Base-by-base conservation (phyloP, 179 eudicot species). In the Nepenthes alata region DNA sequence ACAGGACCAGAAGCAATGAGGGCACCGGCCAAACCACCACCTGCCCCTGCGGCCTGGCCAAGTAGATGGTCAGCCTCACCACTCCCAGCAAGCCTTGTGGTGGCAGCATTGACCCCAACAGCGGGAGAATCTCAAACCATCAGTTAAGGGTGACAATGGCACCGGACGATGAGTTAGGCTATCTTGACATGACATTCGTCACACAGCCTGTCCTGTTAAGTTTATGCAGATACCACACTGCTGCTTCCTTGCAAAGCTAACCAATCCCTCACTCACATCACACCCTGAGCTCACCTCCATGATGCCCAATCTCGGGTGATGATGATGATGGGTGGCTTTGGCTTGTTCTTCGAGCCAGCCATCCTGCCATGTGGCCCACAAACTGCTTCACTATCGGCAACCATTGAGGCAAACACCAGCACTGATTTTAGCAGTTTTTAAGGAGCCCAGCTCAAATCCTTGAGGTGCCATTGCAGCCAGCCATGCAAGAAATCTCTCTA, bases 11-110 rank as follows among this genome's bases (percentile, higher is more conserved):
- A 71, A 38, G 79, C 75, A 53, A 75, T 64, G 49, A 75, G 75
- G 36, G 79, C 67, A 15, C 79, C 79, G 3, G 67, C 79, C 15
- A 75, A 44, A 74, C 75, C 35, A 75, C 75, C 6, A 75, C 79
- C 70, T 75, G 79, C n/a, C 79, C 79, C 35, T 75, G 79, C 14
- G 79, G 70, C 1, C 75, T 75, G 0, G 78, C 75, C 62, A 75
- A 47, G 64, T 75, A 75, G 2, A 75, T 63, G 37, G 79, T 75
- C 3, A 75, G 67, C 2, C 79, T 75, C 0, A 73, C 65, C 49
- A 75, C 67, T 1, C 79, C 79, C 36, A 70, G 75, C 11, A 74
- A 74, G 41, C 74, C 78, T 16, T 70, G 68, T 3, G 78, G 74
- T 37, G 79, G 79, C 14, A 75, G 72, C 6, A 75, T 71, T 2